Conservation (phyloP, 2,329 filamentous ascomycete species). For the Didymella pomorum region DNA sequence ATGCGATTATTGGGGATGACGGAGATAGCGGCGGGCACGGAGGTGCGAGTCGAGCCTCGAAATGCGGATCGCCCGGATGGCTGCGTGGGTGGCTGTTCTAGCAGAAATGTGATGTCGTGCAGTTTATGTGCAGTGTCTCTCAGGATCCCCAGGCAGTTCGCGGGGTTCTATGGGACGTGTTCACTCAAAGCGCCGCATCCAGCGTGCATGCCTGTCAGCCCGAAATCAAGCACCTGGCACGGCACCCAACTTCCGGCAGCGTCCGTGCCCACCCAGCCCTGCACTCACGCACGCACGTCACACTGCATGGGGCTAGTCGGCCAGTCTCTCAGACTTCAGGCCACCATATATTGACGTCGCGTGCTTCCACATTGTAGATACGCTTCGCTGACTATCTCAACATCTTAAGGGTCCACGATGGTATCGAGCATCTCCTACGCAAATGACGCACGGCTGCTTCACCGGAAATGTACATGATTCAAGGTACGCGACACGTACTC, state of each 20-base stretch:
- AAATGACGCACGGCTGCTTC: not conserved
- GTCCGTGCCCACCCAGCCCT: conserved; percentile 3
- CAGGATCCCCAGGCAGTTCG: conserved; percentile 2
- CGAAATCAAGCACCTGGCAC: not conserved
- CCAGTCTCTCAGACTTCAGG: not conserved
- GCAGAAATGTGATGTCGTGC: not conserved
- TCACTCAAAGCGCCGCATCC: conserved; percentile 2
- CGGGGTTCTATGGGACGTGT: conserved; percentile 12
- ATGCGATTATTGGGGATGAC: conserved; percentile 11
- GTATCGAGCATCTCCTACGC: not conserved
- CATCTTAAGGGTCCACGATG: not conserved
- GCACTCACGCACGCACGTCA: not conserved
- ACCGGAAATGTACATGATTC: not conserved
- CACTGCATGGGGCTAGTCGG: not conserved
- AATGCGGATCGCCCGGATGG: conserved; percentile 18
- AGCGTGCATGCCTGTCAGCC: conserved; percentile 14
- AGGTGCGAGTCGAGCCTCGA: not conserved
- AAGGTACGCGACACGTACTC: not conserved
- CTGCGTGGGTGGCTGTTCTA: conserved; percentile 2
- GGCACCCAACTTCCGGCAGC: not conserved
- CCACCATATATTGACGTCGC: not conserved
- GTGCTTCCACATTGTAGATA: not conserved
- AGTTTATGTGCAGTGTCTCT: not conserved
- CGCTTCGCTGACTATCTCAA: not conserved
- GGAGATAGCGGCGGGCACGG: conserved; percentile 18